phyloP scores from a whole-genome alignment of 495 filamentous ascomycete species.

The Tuber umbilicatum region DNA sequence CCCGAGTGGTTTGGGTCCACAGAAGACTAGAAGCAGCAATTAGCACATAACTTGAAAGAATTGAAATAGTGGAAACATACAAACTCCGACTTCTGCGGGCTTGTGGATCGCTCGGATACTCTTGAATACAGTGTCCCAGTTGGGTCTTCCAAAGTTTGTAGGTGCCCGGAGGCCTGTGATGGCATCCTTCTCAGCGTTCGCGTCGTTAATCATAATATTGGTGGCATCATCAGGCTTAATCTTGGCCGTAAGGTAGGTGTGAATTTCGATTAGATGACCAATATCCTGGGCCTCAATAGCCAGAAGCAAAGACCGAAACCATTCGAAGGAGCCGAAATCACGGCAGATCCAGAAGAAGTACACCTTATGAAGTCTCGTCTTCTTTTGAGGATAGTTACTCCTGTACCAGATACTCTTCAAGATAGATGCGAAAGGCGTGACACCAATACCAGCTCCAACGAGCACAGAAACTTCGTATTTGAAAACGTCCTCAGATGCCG shows the following conservation, averaged over 20 bases:
- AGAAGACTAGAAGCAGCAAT: conserved; percentile 51
- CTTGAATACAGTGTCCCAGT: conserved; percentile 74
- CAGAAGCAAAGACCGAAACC: conserved; percentile 70
- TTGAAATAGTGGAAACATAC: conserved; percentile 25
- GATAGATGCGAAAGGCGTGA: conserved; percentile 69
- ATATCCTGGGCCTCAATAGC: conserved; percentile 79
- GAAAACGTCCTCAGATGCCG: conserved; percentile 69
- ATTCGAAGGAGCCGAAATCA: conserved; percentile 72
- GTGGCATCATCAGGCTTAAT: conserved; percentile 73
- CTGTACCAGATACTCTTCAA: conserved; percentile 81
- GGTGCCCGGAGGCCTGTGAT: conserved; percentile 69
- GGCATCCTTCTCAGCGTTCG: conserved; percentile 67
- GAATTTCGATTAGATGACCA: conserved; percentile 71
- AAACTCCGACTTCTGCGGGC: conserved; percentile 67
- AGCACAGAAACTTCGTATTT: conserved; percentile 67
- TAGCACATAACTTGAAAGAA: background rate
- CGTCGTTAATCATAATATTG: conserved; percentile 80
- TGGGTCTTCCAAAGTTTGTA: conserved; percentile 70
- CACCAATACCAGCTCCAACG: conserved; percentile 65
- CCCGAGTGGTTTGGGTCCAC: conserved; percentile 65
- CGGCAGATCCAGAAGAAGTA: conserved; percentile 81
- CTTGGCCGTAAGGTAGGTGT: conserved; percentile 66
- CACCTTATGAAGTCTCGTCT: conserved; percentile 66
- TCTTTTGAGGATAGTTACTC: conserved; percentile 73
- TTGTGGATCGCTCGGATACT: conserved; percentile 65